Evolutionary conservation across 1,139 yeast genomes (phyloP).

Genomic region (Taiozyma sp.): DNA sequence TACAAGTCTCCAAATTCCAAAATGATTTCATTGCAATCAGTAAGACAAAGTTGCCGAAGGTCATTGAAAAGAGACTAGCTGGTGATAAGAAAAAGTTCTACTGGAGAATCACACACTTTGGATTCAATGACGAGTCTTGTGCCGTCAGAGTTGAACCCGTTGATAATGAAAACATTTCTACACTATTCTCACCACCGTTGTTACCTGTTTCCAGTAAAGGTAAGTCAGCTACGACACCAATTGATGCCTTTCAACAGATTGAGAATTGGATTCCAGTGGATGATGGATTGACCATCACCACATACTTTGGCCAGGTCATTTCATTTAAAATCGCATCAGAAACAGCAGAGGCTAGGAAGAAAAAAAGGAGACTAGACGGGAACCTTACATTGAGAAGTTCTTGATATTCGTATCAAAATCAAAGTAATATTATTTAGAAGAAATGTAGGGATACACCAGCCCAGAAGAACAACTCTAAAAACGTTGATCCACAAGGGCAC

Average conservation of each 20-base stretch:
- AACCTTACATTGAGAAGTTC: neutral
- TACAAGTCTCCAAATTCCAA: constrained; percentile 13
- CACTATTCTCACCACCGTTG: constrained; percentile 11
- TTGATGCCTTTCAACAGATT: constrained; percentile 14
- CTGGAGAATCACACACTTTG: constrained; percentile 27
- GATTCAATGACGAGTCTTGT: constrained; percentile 19
- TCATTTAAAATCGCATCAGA: constrained; percentile 7
- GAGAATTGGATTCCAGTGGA: constrained; percentile 10
- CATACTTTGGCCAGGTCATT: constrained; percentile 11
- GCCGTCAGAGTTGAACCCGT: constrained; percentile 25
- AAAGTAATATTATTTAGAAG: neutral
- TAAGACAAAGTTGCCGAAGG: constrained; percentile 13
- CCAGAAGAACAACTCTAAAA: constrained; percentile 4
- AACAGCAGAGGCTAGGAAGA: neutral
- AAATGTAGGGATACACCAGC: constrained; percentile 25
- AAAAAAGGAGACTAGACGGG: neutral
- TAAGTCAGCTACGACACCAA: constrained; percentile 5
- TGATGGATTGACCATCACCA: constrained; percentile 5
- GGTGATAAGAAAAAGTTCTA: constrained; percentile 2
- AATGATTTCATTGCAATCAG: constrained; percentile 20
- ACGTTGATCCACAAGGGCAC: constrained; percentile 12
- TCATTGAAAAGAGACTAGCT: constrained; percentile 1
- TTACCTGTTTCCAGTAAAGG: constrained; percentile 16
- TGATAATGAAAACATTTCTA: neutral
- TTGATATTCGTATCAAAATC: neutral